These are phyloP conservation scores for Dissophora globulifera DNA, from an alignment of 192 early-diverging fungal species.

Conservation along the genomic window DNA sequence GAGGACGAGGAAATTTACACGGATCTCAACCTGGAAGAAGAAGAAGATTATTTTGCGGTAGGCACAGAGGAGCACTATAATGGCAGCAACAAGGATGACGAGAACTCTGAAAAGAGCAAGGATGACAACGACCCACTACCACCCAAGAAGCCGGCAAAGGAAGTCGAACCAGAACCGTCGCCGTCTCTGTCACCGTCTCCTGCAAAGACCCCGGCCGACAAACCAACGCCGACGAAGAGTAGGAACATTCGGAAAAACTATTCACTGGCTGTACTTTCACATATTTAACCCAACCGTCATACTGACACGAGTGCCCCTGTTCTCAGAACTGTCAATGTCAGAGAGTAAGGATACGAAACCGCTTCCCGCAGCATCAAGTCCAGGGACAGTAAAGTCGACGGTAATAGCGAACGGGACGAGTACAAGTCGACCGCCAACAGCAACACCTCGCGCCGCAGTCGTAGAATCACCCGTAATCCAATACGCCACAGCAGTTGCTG, in stretches of 20 bases:
- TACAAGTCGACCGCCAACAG: not conserved
- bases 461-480: conserved; percentile 31
- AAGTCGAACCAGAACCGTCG: conserved; percentile 47
- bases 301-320: not conserved
- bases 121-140: conserved; percentile 24
- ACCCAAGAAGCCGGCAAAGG: conserved; percentile 49
- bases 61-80: conserved; percentile 71
- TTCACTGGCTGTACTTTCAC: too few relatives aligned
- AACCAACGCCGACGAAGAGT: conserved; percentile 35
- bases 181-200: conserved; percentile 13
- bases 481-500: conserved; percentile 30
- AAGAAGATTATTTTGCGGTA: conserved; percentile 83
- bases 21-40: conserved; percentile 90
- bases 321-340: conserved; percentile 23
- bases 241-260: not conserved
- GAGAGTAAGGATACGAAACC: conserved; percentile 52
- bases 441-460: conserved; percentile 7
- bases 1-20: conserved; percentile 96
- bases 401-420: not conserved
- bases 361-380: not conserved
- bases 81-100: conserved; percentile 22
- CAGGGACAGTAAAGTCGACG: conserved; percentile 1
- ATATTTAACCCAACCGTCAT: too few relatives aligned
- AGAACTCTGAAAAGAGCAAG: conserved; percentile 20
- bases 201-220: not conserved